A percentile compares a stretch with the other conserved stretches of the same genome.
phyloP scores from a whole-genome alignment of 345 rosid genomes.

The Geranium brycei region DNA sequence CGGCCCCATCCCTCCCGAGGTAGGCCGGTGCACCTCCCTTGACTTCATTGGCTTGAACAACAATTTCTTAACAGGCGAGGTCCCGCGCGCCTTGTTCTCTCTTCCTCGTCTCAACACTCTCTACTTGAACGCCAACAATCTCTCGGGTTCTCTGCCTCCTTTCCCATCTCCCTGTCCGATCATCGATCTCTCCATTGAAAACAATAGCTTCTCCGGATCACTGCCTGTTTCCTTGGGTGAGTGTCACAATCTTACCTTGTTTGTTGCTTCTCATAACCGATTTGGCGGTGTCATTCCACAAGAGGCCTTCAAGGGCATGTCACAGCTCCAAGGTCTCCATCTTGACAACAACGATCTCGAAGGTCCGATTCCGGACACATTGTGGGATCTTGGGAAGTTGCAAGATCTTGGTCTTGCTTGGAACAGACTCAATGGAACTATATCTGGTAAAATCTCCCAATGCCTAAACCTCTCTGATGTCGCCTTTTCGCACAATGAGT shows the following conservation, averaged over 20 bases:
- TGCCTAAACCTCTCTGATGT: constrained; percentile 14
- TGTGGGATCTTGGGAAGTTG: constrained; percentile 24
- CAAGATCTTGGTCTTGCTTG: constrained; percentile 22
- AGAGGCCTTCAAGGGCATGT: constrained; percentile 16
- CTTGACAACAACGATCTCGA: constrained; percentile 21
- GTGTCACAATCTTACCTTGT: constrained; percentile 20
- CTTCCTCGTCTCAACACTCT: constrained; percentile 16
- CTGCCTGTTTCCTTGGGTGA: constrained; percentile 13
- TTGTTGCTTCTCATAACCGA: constrained; percentile 18
- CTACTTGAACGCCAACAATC: constrained; percentile 25
- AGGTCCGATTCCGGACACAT: constrained; percentile 24
- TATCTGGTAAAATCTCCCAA: constrained; percentile 22
- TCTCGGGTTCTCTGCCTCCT: constrained; percentile 21
- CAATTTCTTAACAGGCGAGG: constrained; percentile 21
- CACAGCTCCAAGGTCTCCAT: constrained; percentile 17
- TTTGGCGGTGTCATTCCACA: constrained; percentile 18
- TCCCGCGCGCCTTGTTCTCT: constrained; percentile 20
- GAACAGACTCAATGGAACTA: constrained; percentile 28
- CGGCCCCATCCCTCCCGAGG: constrained; percentile 27
- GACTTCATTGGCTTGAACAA: constrained; percentile 26
- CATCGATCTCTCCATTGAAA: constrained; percentile 20
- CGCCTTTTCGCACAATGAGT: constrained; percentile 20
- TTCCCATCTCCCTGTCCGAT: constrained; percentile 17
- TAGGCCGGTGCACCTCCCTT: constrained; percentile 19
- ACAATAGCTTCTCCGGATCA: constrained; percentile 19